phyloP scores from a whole-genome alignment of 1,139 yeast genomes.

The Kodamaea sp. region DNA sequence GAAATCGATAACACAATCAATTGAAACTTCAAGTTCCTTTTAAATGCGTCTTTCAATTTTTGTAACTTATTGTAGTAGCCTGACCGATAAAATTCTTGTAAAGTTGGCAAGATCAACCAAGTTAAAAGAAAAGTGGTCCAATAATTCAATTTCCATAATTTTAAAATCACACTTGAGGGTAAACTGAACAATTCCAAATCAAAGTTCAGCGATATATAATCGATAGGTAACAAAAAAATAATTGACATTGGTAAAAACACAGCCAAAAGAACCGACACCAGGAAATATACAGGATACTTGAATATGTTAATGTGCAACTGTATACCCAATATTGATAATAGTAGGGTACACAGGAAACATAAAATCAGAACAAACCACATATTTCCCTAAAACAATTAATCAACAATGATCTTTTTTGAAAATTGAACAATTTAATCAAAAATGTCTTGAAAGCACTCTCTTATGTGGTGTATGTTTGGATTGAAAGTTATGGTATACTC shows the following conservation, averaged over 20 bases:
- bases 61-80: constrained; percentile 54
- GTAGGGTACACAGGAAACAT: constrained; percentile 28
- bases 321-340: constrained; percentile 33
- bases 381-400: not conserved
- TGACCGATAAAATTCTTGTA: constrained; percentile 69
- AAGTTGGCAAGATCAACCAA: constrained; percentile 67
- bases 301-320: constrained; percentile 37
- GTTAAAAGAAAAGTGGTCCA: constrained; percentile 78
- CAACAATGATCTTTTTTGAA: too few relatives aligned
- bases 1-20: constrained; percentile 53
- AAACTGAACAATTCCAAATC: constrained; percentile 19
- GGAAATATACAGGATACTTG: constrained; percentile 32
- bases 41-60: constrained; percentile 54
- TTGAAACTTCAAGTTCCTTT: constrained; percentile 59
- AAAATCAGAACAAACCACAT: constrained; percentile 32
- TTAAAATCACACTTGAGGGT: constrained; percentile 45
- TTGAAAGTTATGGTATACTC: too few relatives aligned
- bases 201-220: constrained; percentile 35
- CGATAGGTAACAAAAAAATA: constrained; percentile 38
- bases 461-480: too few relatives aligned
- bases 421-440: too few relatives aligned
- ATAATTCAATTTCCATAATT: constrained; percentile 69
- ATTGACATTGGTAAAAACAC: constrained; percentile 45
- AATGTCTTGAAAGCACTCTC: too few relatives aligned
- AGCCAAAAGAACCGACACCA: constrained; percentile 35